Evolutionary conservation across 2,329 filamentous ascomycete species (phyloP).

Genomic region (Daldinia eschscholtzii): DNA sequence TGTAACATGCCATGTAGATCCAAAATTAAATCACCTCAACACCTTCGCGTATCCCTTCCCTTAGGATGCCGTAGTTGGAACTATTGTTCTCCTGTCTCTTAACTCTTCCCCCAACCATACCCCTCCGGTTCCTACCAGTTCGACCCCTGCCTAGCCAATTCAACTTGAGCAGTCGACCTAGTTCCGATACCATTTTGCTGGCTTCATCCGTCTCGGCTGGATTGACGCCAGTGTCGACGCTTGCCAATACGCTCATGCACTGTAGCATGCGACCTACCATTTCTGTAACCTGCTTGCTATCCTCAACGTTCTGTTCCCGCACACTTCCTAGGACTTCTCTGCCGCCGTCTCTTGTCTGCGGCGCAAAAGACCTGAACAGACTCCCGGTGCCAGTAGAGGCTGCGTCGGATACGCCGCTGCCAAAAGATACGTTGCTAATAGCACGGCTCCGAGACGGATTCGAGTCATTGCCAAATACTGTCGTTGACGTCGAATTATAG

Average conservation of each 20-base stretch:
- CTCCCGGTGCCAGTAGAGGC: slow-evolving; percentile 55
- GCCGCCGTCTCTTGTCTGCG: slow-evolving; percentile 52
- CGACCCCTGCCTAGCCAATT: slow-evolving; percentile 95
- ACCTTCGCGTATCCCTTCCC: slow-evolving; percentile 47
- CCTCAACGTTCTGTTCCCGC: slow-evolving; percentile 72
- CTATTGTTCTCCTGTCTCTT: slow-evolving; percentile 57
- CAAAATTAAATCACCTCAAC: slow-evolving; percentile 46
- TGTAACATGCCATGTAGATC: not conserved
- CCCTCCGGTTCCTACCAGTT: slow-evolving; percentile 88
- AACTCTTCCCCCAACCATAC: slow-evolving; percentile 81
- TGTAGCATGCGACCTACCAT: slow-evolving; percentile 96
- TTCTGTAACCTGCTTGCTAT: slow-evolving; percentile 86
- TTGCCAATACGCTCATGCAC: slow-evolving; percentile 90
- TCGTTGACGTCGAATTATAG: slow-evolving; percentile 84
- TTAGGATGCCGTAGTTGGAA: slow-evolving; percentile 38
- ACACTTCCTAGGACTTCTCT: slow-evolving; percentile 54
- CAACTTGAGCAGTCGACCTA: slow-evolving; percentile 90
- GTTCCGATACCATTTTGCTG: slow-evolving; percentile 82
- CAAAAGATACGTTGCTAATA: slow-evolving; percentile 84
- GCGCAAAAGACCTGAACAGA: slow-evolving; percentile 65
- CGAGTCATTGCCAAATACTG: slow-evolving; percentile 77
- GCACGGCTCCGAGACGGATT: slow-evolving; percentile 75
- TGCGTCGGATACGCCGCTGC: slow-evolving; percentile 61
- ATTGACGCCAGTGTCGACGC: slow-evolving; percentile 64
- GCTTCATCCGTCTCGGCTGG: slow-evolving; percentile 67